Evolutionary conservation across 1,284 basidiomycete genomes (phyloP).

Genomic region (Leccinum griseonigrum): DNA sequence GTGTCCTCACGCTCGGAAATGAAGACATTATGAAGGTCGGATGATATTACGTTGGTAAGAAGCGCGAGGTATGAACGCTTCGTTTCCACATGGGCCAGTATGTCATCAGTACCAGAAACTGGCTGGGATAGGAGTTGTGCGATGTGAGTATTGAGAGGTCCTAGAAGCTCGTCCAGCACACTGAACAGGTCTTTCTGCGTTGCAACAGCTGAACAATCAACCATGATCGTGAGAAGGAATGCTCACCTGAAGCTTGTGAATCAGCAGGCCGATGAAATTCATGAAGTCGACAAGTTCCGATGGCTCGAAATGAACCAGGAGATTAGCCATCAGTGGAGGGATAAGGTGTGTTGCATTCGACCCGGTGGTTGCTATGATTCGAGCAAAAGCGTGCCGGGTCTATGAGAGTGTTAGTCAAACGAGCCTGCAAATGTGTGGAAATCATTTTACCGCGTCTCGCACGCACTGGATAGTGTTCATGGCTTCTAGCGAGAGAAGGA

Average conservation of each 20-base stretch:
- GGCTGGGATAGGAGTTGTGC: conserved; percentile 81
- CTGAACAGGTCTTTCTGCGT: conserved; percentile 73
- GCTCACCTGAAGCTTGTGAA: conserved; percentile 88
- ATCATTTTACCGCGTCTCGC: conserved; percentile 80
- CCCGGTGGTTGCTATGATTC: conserved; percentile 89
- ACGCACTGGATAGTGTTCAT: conserved; percentile 89
- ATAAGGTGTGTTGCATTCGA: conserved; percentile 80
- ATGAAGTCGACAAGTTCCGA: conserved; percentile 95
- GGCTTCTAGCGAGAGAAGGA: conserved; percentile 83
- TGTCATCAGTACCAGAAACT: conserved; percentile 89
- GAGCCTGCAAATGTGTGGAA: background rate
- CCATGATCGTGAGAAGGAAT: background rate
- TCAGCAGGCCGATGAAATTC: conserved; percentile 88
- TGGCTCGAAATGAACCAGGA: conserved; percentile 90
- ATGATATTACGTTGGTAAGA: conserved; percentile 79
- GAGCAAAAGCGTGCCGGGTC: conserved; percentile 93
- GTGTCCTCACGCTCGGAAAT: conserved; percentile 74
- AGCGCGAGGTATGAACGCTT: conserved; percentile 89
- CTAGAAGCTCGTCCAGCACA: conserved; percentile 89
- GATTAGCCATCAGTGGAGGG: conserved; percentile 82
- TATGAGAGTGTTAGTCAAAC: conserved; percentile 33
- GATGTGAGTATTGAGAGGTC: conserved; percentile 85
- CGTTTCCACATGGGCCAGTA: conserved; percentile 79
- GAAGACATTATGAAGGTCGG: conserved; percentile 83
- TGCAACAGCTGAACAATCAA: conserved; percentile 6